Percentiles rank a stretch among this genome's conserved stretches.
phyloP scores from a whole-genome alignment of 2,329 filamentous ascomycete species.

The Colletotrichum sp. region DNA sequence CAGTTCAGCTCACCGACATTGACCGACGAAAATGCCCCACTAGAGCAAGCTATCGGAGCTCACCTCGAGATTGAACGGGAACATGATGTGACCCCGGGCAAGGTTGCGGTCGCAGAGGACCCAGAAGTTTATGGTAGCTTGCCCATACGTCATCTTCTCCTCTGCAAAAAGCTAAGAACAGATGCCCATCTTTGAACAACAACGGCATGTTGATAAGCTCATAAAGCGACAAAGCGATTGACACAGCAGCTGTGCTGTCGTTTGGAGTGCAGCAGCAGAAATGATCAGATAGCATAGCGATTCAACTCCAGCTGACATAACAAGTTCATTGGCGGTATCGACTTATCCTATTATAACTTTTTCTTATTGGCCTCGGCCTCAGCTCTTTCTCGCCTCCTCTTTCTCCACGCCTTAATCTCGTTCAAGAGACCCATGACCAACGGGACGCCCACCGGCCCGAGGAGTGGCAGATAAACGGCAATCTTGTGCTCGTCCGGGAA shows the following conservation, averaged over 20 bases:
- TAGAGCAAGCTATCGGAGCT: neutral
- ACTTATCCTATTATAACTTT: constrained; percentile 28
- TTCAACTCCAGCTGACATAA: neutral
- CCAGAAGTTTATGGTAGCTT: neutral
- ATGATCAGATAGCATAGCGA: neutral
- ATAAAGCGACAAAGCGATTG: neutral
- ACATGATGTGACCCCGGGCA: neutral
- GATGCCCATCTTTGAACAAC: neutral
- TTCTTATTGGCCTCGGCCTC: constrained; percentile 37
- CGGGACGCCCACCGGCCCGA: constrained; percentile 91
- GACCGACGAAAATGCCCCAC: neutral
- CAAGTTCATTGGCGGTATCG: neutral
- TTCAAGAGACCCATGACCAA: constrained; percentile 83
- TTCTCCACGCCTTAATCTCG: constrained; percentile 72
- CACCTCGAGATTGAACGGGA: neutral
- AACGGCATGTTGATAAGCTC: neutral
- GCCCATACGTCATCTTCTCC: neutral
- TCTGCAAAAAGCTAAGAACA: neutral
- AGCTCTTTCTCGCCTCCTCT: constrained; percentile 49
- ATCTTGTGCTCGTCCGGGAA: constrained; percentile 99
- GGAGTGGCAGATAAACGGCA: constrained; percentile 89
- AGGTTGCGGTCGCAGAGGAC: neutral
- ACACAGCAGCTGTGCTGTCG: neutral
- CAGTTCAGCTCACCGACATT: neutral
- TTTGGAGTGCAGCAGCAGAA: neutral